These are phyloP conservation scores for Dendrobium catenatum DNA, from an alignment of 106 monocot species.

Conservation along the genomic window DNA sequence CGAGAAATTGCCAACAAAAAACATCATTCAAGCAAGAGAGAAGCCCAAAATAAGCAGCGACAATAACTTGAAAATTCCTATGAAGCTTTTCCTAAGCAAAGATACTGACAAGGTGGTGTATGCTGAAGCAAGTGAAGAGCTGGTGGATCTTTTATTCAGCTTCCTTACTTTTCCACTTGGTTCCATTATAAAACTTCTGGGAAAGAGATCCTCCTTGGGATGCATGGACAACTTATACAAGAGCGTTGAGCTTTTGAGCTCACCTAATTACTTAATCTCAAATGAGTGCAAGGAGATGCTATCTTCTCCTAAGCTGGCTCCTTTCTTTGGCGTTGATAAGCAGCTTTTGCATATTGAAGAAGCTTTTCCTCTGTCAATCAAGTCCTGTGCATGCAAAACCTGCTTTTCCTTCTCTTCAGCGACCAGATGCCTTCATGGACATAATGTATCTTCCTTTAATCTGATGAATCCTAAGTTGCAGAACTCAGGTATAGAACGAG, in stretches of 20 bases:
- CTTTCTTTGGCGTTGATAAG: slow-evolving; percentile 5
- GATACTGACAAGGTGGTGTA: slow-evolving; percentile 28
- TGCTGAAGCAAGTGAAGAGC: slow-evolving; percentile 42
- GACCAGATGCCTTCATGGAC: slow-evolving; percentile 11
- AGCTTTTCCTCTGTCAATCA: not conserved
- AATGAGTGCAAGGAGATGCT: slow-evolving; percentile 20
- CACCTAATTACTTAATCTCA: slow-evolving; percentile 14
- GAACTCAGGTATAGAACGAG: not conserved
- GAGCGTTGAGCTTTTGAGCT: slow-evolving; percentile 27
- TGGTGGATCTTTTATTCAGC: slow-evolving; percentile 37
- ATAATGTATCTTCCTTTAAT: not conserved
- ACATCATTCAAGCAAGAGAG: slow-evolving; percentile 10
- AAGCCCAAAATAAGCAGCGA: slow-evolving; percentile 5
- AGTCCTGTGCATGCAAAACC: slow-evolving; percentile 4
- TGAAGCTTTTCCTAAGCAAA: slow-evolving; percentile 30
- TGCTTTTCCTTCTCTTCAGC: not conserved
- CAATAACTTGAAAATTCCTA: slow-evolving; percentile 6
- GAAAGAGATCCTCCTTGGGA: slow-evolving; percentile 18
- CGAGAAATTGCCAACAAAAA: slow-evolving; percentile 5
- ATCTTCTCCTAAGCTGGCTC: slow-evolving; percentile 23
- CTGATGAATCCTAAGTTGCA: slow-evolving; percentile 23
- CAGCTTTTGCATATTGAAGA: slow-evolving; percentile 18
- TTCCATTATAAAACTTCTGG: slow-evolving; percentile 20
- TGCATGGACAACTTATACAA: slow-evolving; percentile 34
- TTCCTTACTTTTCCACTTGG: slow-evolving; percentile 44